Percentiles rank a stretch among this genome's conserved stretches.
Evolutionary conservation across 208 protist species (phyloP).

Genomic region (Acanthamoeba castellanii): DNA sequence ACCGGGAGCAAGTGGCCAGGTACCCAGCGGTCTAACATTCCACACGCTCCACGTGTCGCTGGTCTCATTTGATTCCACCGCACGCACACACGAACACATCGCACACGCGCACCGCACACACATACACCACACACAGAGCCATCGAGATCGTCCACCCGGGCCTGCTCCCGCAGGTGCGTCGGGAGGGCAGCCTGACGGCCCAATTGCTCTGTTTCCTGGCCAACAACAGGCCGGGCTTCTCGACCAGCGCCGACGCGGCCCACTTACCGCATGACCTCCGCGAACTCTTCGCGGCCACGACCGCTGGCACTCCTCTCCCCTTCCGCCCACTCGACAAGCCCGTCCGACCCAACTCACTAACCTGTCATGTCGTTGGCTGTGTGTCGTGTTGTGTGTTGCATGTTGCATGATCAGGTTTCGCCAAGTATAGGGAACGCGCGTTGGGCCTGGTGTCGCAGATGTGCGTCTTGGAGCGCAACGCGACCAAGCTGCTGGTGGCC

Average conservation of each 20-base stretch:
- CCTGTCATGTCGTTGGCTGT: no score
- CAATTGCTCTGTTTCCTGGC: not conserved
- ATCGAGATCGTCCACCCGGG: not conserved
- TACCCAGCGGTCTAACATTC: not conserved
- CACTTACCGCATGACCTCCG: not conserved
- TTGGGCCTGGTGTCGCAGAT: not conserved
- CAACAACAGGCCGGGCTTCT: not conserved
- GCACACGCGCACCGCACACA: not conserved
- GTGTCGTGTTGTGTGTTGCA: no score
- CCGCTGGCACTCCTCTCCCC: not conserved
- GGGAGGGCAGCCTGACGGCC: not conserved
- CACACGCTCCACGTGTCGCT: no score
- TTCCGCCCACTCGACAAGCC: no score
- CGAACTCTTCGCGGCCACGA: not conserved
- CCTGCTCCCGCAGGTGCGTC: not conserved
- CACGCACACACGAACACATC: not conserved
- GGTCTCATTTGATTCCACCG: no score
- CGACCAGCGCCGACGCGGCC: no score
- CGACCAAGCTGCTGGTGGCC: not conserved
- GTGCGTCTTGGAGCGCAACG: not conserved
- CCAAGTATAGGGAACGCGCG: not conserved
- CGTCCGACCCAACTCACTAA: no score
- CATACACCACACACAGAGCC: not conserved
- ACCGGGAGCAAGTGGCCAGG: not conserved
- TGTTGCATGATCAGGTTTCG: not conserved